Evolutionary conservation across 1,284 basidiomycete species (phyloP), one percentile per base, ranked within the genome.

Genomic region (Apiotrichum sp.): DNA sequence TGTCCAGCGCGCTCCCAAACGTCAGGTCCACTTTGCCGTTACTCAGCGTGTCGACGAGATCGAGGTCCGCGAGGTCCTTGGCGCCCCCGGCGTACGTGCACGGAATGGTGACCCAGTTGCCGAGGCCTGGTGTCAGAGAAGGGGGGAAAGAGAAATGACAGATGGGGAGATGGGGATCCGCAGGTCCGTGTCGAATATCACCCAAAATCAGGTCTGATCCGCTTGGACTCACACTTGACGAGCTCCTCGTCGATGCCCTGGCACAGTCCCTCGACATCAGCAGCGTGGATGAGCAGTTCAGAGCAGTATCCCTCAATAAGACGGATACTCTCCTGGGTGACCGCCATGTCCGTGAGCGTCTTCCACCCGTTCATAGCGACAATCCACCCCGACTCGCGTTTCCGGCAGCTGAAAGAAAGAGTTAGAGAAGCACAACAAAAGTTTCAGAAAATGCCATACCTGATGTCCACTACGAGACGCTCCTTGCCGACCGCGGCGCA

Each of bases 291-390:
- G 40, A 99, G 78, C 65, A 98, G 92, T 74, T 98, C 96, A 66
- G 92, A 95, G 70, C 45, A 64, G 58, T 61, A 57, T n/a, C 40
- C 36, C 50, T 72, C 70, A n/a, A 75, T 70, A 31, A 56, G 57
- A 34, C 46, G 22, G 50, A 75, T 71, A n/a, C 60, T 68, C 42
- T 69, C 71, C 62, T 56, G 47, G 10, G 82, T 87, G 16, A 99
- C 89, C 68, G 89, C 86, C 86, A 92, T 91, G 68, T 98, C 89
- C 0, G 96, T 98, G 53, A 97, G 82, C 56, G 89, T 87, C 74
- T 97, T 93, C 96, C 96, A 99, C 69, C 93, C 90, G 77, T 98
- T 97, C 93, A 96, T 98, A 0, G 96, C 93, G 6, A 99, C 89
- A 39, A 93, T 80, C 96, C 96, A 99, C 62, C 80, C 84, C 39